These are phyloP conservation scores for Colletotrichum navitas DNA, from an alignment of 2,329 filamentous ascomycete genomes.

Conservation along the genomic window DNA sequence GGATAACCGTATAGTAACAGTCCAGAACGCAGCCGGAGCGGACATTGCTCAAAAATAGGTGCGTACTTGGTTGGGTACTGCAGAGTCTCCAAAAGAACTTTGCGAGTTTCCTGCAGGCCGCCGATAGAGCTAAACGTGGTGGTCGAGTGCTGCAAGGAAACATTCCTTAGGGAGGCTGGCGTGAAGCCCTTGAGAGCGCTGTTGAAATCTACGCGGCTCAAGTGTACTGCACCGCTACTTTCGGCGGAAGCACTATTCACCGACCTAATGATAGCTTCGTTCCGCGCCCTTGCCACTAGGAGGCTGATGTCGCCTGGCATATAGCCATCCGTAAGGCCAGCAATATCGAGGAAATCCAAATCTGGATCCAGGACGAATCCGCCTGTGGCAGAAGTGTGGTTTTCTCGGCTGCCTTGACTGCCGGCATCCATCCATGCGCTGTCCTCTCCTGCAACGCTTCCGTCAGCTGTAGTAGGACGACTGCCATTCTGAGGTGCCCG, in stretches of 20 bases:
- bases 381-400: constrained; percentile 54
- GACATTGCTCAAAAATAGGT: constrained; percentile 96
- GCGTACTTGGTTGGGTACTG: constrained; percentile 98
- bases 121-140: constrained; percentile 95
- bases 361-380: constrained; percentile 81
- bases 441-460: constrained; percentile 64
- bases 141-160: constrained; percentile 91
- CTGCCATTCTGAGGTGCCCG: constrained; percentile 58
- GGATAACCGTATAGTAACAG: constrained; percentile 94
- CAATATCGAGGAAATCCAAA: constrained; percentile 92
- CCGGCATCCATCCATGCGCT: constrained; percentile 82
- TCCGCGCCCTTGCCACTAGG: constrained; percentile 87
- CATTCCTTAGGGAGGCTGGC: constrained; percentile 92
- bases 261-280: constrained; percentile 90
- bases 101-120: constrained; percentile 85
- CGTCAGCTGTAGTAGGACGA: constrained; percentile 69
- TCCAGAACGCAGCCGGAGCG: constrained; percentile 92
- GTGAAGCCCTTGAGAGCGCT: constrained; percentile 92
- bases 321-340: constrained; percentile 95
- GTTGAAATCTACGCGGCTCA: constrained; percentile 83
- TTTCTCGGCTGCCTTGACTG: constrained; percentile 65
- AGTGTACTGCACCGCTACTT: constrained; percentile 65
- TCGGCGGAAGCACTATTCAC: constrained; percentile 68
- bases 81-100: constrained; percentile 92
- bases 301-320: constrained; percentile 95